A percentile compares a stretch with the other conserved stretches of the same genome.
Conservation (phyloP, 768 basidiomycete genomes). For the Leccinum broughii region DNA sequence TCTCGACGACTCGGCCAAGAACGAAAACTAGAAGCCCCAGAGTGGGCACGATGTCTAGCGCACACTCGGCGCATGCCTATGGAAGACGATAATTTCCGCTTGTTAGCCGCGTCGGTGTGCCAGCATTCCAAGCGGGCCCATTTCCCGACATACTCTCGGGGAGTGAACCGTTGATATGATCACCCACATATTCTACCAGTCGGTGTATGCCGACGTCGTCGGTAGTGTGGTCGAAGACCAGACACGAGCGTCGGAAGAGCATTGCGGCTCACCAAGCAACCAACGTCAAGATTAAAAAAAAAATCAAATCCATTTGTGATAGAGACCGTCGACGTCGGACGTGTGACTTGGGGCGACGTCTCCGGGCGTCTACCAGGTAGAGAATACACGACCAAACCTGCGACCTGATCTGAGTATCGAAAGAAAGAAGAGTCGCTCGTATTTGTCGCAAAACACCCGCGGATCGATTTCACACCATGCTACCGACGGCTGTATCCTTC, state of each 20-base stretch:
- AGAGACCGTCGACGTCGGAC: background rate
- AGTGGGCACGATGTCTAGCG: background rate
- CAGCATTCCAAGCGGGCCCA: constrained; percentile 1
- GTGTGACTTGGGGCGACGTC: background rate
- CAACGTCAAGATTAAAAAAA: background rate
- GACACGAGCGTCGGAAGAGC: background rate
- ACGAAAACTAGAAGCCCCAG: background rate
- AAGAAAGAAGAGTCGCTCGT: background rate
- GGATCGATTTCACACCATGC: constrained; percentile 7
- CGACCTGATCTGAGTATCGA: background rate
- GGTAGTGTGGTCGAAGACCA: constrained; percentile 1
- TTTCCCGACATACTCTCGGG: background rate
- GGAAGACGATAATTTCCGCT: constrained; percentile 11
- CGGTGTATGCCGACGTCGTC: background rate
- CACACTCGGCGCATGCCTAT: background rate
- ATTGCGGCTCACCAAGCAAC: background rate
- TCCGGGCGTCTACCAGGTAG: background rate
- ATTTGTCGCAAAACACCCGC: constrained; percentile 6
- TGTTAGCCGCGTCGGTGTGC: background rate
- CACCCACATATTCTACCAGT: background rate
- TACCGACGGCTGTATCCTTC: background rate
- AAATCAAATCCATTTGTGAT: background rate
- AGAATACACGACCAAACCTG: constrained; percentile 1
- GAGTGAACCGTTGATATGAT: background rate
- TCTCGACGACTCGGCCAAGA: background rate